Evolutionary conservation across 805 yeast species (phyloP).

Genomic region (Metschnikowia lunata): DNA sequence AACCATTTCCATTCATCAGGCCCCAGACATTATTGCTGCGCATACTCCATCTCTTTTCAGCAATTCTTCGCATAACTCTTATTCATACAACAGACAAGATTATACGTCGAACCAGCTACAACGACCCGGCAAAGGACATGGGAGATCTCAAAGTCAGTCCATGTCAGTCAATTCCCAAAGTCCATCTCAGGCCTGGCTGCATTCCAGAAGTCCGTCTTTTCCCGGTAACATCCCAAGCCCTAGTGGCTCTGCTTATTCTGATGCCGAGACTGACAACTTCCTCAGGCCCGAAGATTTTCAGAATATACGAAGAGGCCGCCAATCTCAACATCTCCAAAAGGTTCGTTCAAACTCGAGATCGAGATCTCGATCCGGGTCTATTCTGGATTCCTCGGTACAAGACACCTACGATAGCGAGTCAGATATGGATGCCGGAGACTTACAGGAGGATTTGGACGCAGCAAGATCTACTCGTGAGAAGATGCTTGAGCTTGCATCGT

Average conservation of each 20-base stretch:
- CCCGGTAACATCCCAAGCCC: slow-evolving; percentile 9
- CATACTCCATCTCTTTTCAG: slow-evolving; percentile 56
- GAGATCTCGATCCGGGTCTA: slow-evolving; percentile 22
- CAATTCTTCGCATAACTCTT: slow-evolving; percentile 40
- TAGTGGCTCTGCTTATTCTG: slow-evolving; percentile 14
- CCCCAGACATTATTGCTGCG: slow-evolving; percentile 30
- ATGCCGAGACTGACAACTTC: slow-evolving; percentile 9
- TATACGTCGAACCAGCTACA: slow-evolving; percentile 6
- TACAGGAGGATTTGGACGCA: slow-evolving; percentile 3
- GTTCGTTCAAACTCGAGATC: slow-evolving; percentile 23
- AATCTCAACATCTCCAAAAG: slow-evolving; percentile 24
- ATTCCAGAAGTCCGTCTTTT: slow-evolving; percentile 5
- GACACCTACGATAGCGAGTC: slow-evolving; percentile 14
- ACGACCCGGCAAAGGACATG: slow-evolving; percentile 4
- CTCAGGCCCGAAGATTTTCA: slow-evolving; percentile 38
- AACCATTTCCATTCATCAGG: slow-evolving; percentile 20
- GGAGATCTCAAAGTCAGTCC: slow-evolving; percentile 4
- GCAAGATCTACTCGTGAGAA: slow-evolving; percentile 45
- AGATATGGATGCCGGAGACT: slow-evolving; percentile 17
- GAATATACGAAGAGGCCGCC: slow-evolving; percentile 40
- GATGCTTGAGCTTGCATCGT: slow-evolving; percentile 62
- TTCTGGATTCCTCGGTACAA: background rate
- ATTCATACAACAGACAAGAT: slow-evolving; percentile 27
- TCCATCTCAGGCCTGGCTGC: slow-evolving; percentile 5
- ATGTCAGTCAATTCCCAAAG: slow-evolving; percentile 5